phyloP scores from a whole-genome alignment of 495 filamentous ascomycete genomes.

The Gamarada debralockiae region DNA sequence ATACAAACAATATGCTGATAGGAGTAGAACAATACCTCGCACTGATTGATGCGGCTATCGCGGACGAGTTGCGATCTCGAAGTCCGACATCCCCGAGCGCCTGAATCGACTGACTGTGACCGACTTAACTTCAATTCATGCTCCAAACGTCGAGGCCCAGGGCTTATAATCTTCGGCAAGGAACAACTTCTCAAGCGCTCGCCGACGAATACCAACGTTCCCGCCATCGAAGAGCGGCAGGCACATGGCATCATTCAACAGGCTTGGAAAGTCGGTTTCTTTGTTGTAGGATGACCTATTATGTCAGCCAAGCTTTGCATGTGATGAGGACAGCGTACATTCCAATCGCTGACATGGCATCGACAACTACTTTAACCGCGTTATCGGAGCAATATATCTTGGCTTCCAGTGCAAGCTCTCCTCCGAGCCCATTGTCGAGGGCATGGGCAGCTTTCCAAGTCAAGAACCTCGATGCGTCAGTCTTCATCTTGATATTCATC shows the following conservation, averaged over 20 bases:
- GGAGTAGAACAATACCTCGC: conserved; percentile 8
- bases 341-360: conserved; percentile 46
- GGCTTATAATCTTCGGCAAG: conserved; percentile 42
- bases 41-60: conserved; percentile 7
- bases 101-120: background rate
- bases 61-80: background rate
- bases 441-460: conserved; percentile 48
- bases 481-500: conserved; percentile 49
- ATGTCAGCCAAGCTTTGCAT: background rate
- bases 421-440: conserved; percentile 33
- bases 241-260: conserved; percentile 45
- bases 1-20: background rate
- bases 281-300: conserved; percentile 38
- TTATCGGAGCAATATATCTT: conserved; percentile 50
- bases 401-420: conserved; percentile 44
- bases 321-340: conserved; percentile 29
- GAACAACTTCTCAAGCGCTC: conserved; percentile 48
- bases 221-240: conserved; percentile 54
- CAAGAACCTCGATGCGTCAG: conserved; percentile 45
- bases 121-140: background rate
- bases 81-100: background rate
- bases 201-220: conserved; percentile 50
- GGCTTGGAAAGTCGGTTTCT: conserved; percentile 38
- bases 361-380: conserved; percentile 40
- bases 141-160: conserved; percentile 14